Percentiles rank a stretch among this genome's conserved stretches.
phyloP scores from a whole-genome alignment of 306 rosid species.

The Lathyrus oleraceus region DNA sequence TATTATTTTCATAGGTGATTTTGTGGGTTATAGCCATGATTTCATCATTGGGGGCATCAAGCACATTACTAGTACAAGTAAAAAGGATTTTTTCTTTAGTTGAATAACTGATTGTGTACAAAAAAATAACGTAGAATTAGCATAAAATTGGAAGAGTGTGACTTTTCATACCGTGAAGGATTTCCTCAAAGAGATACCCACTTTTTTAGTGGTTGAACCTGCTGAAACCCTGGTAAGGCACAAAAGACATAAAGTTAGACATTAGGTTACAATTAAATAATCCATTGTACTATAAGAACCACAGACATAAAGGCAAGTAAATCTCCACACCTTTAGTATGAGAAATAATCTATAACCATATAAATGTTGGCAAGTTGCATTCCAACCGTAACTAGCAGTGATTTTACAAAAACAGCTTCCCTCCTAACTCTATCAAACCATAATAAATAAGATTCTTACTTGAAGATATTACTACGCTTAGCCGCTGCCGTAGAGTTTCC shows the following conservation, averaged over 20 bases:
- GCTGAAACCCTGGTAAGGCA: slow-evolving; percentile 50
- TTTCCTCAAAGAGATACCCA: slow-evolving; percentile 50
- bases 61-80: background rate
- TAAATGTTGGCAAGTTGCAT: background rate
- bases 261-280: slow-evolving; percentile 13
- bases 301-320: slow-evolving; percentile 1
- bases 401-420: background rate
- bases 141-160: background rate
- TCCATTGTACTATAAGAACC: background rate
- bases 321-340: background rate
- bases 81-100: slow-evolving; percentile 7
- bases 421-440: slow-evolving; percentile 14
- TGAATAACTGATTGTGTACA: slow-evolving; percentile 13
- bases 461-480: slow-evolving; percentile 43
- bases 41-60: slow-evolving; percentile 14
- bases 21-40: background rate
- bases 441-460: slow-evolving; percentile 53
- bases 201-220: slow-evolving; percentile 46
- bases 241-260: slow-evolving; percentile 21
- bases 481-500: slow-evolving; percentile 44
- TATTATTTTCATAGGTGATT: background rate
- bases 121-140: background rate
- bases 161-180: slow-evolving; percentile 58
- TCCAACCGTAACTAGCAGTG: slow-evolving; percentile 7
- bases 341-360: background rate